A percentile compares a stretch with the other conserved stretches of the same genome.
These are phyloP conservation scores for Apiospora kogelbergensis DNA, from an alignment of 2,329 filamentous ascomycete genomes.

Conservation along the genomic window DNA sequence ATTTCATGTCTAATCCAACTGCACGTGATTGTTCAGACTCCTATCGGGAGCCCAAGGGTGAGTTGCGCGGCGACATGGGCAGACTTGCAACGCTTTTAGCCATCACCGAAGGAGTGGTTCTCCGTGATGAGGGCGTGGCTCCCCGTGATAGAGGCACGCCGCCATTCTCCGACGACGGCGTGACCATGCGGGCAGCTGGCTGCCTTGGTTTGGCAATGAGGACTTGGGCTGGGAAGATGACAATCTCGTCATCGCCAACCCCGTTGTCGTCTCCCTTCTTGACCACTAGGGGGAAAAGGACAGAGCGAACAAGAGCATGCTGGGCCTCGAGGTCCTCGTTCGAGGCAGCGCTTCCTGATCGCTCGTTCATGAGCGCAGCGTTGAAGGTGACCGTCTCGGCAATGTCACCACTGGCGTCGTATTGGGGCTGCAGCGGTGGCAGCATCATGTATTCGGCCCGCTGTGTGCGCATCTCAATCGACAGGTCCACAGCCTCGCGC, in stretches of 20 bases:
- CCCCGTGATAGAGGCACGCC: slow-evolving; percentile 38
- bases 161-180: slow-evolving; percentile 53
- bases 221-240: slow-evolving; percentile 93
- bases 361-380: slow-evolving; percentile 91
- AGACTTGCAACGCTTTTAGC: slow-evolving; percentile 22
- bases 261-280: slow-evolving; percentile 92
- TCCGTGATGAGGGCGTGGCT: slow-evolving; percentile 29
- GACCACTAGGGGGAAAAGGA: slow-evolving; percentile 93
- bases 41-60: not conserved
- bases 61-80: not conserved
- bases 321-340: slow-evolving; percentile 81
- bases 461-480: slow-evolving; percentile 96
- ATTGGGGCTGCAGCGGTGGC: slow-evolving; percentile 89
- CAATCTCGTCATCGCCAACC: slow-evolving; percentile 88
- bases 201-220: slow-evolving; percentile 63
- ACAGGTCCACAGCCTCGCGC: slow-evolving; percentile 82
- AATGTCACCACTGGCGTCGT: slow-evolving; percentile 89
- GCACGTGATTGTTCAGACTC: not conserved
- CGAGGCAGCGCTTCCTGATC: slow-evolving; percentile 65
- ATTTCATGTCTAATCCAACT: not conserved
- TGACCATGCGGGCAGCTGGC: slow-evolving; percentile 37
- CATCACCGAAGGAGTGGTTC: slow-evolving; percentile 20
- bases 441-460: slow-evolving; percentile 98
- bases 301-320: slow-evolving; percentile 79
- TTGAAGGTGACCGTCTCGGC: slow-evolving; percentile 89